Percentiles rank a stretch among this genome's conserved stretches.
These are phyloP conservation scores for Boletus vermiculosoides DNA, from an alignment of 768 basidiomycete genomes.

Conservation along the genomic window DNA sequence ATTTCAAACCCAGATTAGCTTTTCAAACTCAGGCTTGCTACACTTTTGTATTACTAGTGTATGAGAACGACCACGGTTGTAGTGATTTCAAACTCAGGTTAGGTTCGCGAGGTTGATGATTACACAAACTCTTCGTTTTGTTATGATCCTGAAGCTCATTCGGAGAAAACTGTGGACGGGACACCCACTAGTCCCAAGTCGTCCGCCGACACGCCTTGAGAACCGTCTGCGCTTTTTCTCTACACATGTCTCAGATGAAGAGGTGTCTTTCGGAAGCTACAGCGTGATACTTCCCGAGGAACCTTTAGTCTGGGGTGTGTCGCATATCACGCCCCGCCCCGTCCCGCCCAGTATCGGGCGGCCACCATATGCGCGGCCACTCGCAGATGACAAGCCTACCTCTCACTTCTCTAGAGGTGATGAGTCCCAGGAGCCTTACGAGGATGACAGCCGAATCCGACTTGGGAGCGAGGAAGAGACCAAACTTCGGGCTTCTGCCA, in stretches of 20 bases:
- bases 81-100: too few species aligned
- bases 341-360: slow-evolving; percentile 57
- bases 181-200: neutral
- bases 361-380: slow-evolving; percentile 49
- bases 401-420: neutral
- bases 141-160: slow-evolving; percentile 4
- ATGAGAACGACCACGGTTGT: too few species aligned
- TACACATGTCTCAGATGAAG: slow-evolving; percentile 1
- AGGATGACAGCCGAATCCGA: slow-evolving; percentile 39
- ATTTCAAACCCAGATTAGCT: too few species aligned
- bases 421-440: slow-evolving; percentile 1
- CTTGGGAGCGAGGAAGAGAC: slow-evolving; percentile 55
- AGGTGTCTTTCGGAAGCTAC: slow-evolving; percentile 50
- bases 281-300: slow-evolving; percentile 63
- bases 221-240: slow-evolving; percentile 7
- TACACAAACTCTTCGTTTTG: neutral
- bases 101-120: neutral
- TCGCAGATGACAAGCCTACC: neutral
- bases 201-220: neutral
- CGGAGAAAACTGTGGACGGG: neutral
- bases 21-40: too few species aligned
- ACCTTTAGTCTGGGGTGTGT: slow-evolving; percentile 61
- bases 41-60: too few species aligned
- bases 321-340: slow-evolving; percentile 53
- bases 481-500: slow-evolving; percentile 51